phyloP scores from a whole-genome alignment of 352 stramenopile species.

The Pythium brassicae region DNA sequence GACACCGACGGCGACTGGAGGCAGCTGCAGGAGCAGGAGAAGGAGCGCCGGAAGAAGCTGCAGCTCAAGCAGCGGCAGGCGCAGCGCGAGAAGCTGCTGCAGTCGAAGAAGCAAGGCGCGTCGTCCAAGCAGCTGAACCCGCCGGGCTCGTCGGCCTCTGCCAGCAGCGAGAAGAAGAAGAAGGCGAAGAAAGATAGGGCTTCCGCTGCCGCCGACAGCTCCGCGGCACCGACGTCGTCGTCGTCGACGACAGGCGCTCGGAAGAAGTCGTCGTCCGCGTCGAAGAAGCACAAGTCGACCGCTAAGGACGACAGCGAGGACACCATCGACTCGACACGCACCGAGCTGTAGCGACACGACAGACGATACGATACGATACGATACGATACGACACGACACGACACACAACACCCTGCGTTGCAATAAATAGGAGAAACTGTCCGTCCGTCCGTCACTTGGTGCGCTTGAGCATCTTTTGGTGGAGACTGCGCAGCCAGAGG shows the following conservation, averaged over 20 bases:
- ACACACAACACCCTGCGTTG: too few relatives aligned
- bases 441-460: conserved; percentile 63
- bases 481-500: conserved; percentile 70
- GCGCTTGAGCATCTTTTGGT: conserved; percentile 68
- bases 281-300: conserved; percentile 6
- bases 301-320: conserved; percentile 7
- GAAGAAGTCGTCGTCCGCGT: conserved; percentile 20
- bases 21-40: conserved; percentile 67
- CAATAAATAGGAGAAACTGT: conserved; percentile 7
- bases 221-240: neutral
- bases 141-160: conserved; percentile 1
- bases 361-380: neutral
- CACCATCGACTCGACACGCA: conserved; percentile 6
- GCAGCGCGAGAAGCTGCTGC: conserved; percentile 65
- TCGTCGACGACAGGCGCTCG: neutral
- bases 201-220: neutral
- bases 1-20: conserved; percentile 60
- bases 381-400: too few relatives aligned
- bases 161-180: conserved; percentile 34
- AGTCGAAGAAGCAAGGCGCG: conserved; percentile 40
- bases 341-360: conserved; percentile 7
- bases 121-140: conserved; percentile 13
- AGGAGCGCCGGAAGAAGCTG: conserved; percentile 61
- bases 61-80: conserved; percentile 73
- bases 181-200: conserved; percentile 11